These are phyloP conservation scores for Stachybotrys echinatus DNA, from an alignment of 2,329 filamentous ascomycete genomes.

Conservation along the genomic window DNA sequence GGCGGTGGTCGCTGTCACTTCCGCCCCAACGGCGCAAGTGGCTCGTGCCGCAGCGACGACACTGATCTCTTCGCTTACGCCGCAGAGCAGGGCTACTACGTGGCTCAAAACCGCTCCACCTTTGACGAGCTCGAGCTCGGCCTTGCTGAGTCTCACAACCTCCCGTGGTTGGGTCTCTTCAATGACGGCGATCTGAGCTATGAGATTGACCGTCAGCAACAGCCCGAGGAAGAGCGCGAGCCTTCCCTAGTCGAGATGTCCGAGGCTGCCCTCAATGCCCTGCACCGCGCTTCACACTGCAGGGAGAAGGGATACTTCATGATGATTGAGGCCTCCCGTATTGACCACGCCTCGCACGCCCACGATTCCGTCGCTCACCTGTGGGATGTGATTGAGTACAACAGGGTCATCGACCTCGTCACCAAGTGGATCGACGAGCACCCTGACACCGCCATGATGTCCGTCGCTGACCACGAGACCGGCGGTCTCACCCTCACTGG, in stretches of 20 bases:
- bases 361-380: constrained; percentile 50
- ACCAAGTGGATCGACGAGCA: constrained; percentile 30
- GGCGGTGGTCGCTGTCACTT: constrained; percentile 33
- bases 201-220: constrained; percentile 22
- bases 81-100: constrained; percentile 22
- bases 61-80: constrained; percentile 26
- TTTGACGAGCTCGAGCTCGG: constrained; percentile 21
- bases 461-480: constrained; percentile 31
- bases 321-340: constrained; percentile 27
- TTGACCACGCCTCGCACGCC: constrained; percentile 34
- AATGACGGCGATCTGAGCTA: constrained; percentile 25
- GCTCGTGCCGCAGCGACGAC: constrained; percentile 28
- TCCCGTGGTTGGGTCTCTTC: constrained; percentile 31
- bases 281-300: constrained; percentile 22
- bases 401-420: constrained; percentile 26
- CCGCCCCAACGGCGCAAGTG: constrained; percentile 24
- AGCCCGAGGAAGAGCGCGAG: constrained; percentile 11
- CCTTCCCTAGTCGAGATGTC: constrained; percentile 17
- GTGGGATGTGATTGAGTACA: constrained; percentile 31
- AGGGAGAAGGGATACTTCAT: constrained; percentile 21
- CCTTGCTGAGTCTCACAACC: constrained; percentile 13
- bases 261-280: constrained; percentile 24
- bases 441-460: constrained; percentile 27
- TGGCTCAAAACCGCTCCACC: constrained; percentile 23
- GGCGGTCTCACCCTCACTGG: constrained; percentile 28